Percentiles rank a stretch among this genome's conserved stretches.
phyloP scores from a whole-genome alignment of 2,329 filamentous ascomycete genomes.

The Botrytis elliptica region DNA sequence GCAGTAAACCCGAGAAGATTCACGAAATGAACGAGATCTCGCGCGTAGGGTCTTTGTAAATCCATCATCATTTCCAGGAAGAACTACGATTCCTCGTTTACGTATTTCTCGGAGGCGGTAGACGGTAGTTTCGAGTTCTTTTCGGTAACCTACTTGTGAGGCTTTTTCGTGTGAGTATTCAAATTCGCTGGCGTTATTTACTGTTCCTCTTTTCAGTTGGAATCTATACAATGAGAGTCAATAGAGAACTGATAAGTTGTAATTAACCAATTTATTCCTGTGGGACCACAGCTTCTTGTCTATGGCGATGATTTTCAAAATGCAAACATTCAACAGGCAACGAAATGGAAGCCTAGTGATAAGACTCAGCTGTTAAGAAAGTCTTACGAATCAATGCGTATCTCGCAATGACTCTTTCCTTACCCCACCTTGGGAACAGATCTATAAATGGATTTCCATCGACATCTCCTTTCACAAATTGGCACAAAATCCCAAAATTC shows the following conservation, averaged over 20 bases:
- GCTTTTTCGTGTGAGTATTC: conserved; percentile 45
- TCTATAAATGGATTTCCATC: not conserved
- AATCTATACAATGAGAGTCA: not conserved
- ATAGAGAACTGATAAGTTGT: conserved; percentile 33
- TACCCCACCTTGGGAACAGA: not conserved
- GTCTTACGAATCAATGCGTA: not conserved
- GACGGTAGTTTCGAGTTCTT: conserved; percentile 44
- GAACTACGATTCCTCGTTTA: conserved; percentile 43
- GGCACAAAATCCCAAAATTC: not conserved
- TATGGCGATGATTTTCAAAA: not conserved
- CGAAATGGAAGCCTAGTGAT: not conserved
- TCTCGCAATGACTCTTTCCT: not conserved
- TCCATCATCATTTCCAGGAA: conserved; percentile 47
- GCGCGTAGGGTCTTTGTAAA: conserved; percentile 48
- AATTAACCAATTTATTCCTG: conserved; percentile 44
- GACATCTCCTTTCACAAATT: too few relatives aligned
- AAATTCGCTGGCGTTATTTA: conserved; percentile 37
- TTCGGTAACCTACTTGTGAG: conserved; percentile 45
- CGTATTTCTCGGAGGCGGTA: conserved; percentile 47
- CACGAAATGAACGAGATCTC: conserved; percentile 47
- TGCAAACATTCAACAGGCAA: too few relatives aligned
- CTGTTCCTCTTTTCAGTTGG: not conserved
- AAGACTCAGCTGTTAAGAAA: too few relatives aligned
- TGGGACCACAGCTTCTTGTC: not conserved
- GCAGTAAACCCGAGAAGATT: conserved; percentile 46